Evolutionary conservation across 208 protist species (phyloP).

Genomic region (Wallacemonas rigidus): DNA sequence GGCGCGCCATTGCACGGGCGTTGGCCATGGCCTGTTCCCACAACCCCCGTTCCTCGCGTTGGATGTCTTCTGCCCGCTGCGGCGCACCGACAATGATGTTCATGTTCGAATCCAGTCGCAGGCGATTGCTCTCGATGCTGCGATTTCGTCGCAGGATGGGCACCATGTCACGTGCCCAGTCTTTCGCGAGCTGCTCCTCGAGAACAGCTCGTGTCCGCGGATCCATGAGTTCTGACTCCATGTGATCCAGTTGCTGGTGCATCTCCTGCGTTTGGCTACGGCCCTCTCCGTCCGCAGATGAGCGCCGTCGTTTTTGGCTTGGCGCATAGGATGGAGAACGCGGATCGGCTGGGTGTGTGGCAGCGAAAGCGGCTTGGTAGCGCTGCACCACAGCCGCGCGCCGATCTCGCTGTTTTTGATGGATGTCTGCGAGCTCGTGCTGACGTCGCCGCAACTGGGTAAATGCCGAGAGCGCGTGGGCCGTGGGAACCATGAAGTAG

Average conservation of each 20-base stretch:
- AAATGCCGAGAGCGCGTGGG: slow-evolving; percentile 38
- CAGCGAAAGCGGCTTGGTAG: slow-evolving; percentile 11
- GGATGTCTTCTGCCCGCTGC: slow-evolving; percentile 20
- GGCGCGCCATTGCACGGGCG: slow-evolving; percentile 51
- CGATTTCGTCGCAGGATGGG: slow-evolving; percentile 62
- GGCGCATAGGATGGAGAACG: neutral
- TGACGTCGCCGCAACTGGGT: slow-evolving; percentile 2
- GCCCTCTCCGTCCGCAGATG: slow-evolving; percentile 2
- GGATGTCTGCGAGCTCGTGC: slow-evolving; percentile 14
- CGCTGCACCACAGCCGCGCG: slow-evolving; percentile 19
- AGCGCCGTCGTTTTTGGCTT: neutral
- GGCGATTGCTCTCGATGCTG: slow-evolving; percentile 38
- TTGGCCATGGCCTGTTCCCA: slow-evolving; percentile 55
- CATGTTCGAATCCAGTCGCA: slow-evolving; percentile 38
- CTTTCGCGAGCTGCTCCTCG: slow-evolving; percentile 58
- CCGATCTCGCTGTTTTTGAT: slow-evolving; percentile 19
- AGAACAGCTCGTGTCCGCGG: slow-evolving; percentile 31
- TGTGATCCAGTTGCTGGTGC: neutral
- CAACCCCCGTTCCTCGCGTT: slow-evolving; percentile 41
- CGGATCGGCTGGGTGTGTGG: neutral
- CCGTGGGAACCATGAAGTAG: slow-evolving; percentile 57
- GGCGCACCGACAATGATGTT: slow-evolving; percentile 19
- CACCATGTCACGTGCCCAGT: slow-evolving; percentile 53
- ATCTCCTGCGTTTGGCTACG: neutral
- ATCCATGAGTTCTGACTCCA: slow-evolving; percentile 22